phyloP scores from a whole-genome alignment of 441 rosid genomes.

The Euphorbia corollata region DNA sequence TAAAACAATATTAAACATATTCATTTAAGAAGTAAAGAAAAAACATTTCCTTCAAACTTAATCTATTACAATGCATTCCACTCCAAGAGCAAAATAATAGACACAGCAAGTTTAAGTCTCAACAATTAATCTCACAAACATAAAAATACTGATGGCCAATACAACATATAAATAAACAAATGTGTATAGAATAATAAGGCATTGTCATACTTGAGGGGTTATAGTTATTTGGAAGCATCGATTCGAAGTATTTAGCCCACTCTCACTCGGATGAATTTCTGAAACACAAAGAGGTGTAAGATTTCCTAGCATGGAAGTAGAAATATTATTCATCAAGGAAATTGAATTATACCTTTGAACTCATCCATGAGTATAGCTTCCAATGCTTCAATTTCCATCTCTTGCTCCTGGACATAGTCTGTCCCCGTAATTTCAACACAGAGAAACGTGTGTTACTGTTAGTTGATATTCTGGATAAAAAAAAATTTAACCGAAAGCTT shows the following conservation, averaged over 20 bases:
- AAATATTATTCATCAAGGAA: conserved; percentile 11
- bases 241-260: conserved; percentile 78
- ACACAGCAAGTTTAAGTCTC: neutral
- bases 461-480: neutral
- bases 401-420: conserved; percentile 83
- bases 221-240: conserved; percentile 72
- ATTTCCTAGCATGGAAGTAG: conserved; percentile 9
- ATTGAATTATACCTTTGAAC: conserved; percentile 52
- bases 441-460: neutral
- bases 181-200: neutral
- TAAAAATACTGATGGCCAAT: neutral
- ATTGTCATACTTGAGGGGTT: conserved; percentile 52
- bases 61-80: neutral
- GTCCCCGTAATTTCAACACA: conserved; percentile 20
- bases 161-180: neutral
- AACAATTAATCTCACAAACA: neutral
- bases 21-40: conserved; percentile 1
- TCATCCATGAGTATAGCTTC: conserved; percentile 96
- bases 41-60: neutral
- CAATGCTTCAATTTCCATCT: conserved; percentile 92
- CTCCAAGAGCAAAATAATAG: neutral
- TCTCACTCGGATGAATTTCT: conserved; percentile 86
- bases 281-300: conserved; percentile 18
- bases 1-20: neutral
- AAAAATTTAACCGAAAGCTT: neutral